Percentiles rank a stretch among this genome's conserved stretches.
phyloP scores from a whole-genome alignment of 495 filamentous ascomycete genomes.

The Penicillium alfredii region DNA sequence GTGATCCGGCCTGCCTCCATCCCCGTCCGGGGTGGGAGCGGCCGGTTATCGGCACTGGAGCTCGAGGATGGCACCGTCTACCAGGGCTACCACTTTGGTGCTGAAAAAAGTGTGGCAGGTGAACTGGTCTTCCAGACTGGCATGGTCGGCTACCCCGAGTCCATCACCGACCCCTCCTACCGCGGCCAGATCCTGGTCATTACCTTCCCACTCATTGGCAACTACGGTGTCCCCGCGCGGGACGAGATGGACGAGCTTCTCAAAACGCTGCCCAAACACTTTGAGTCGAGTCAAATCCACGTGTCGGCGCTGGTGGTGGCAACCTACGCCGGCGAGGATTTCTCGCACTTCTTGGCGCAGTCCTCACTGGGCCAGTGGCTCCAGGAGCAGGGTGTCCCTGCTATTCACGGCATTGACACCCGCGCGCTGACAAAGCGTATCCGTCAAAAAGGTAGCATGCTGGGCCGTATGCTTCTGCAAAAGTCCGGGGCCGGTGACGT shows the following conservation, averaged over 20 bases:
- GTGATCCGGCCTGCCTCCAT: conserved; percentile 48
- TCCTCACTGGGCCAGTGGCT: conserved; percentile 92
- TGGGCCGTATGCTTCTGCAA: conserved; percentile 78
- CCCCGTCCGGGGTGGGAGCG: conserved; percentile 40
- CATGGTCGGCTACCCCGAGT: conserved; percentile 98
- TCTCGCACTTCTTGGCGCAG: conserved; percentile 82
- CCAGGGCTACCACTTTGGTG: conserved; percentile 92
- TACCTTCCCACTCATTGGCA: conserved; percentile 85
- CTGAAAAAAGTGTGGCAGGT: conserved; percentile 82
- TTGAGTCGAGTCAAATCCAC: conserved; percentile 88
- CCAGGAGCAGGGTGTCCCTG: conserved; percentile 91
- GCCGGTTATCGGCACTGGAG: conserved; percentile 70
- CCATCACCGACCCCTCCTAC: conserved; percentile 88
- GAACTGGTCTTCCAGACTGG: conserved; percentile 99
- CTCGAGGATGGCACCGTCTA: conserved; percentile 83
- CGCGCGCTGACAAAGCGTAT: conserved; percentile 90
- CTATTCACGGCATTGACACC: conserved; percentile 94
- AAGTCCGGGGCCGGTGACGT: conserved; percentile 50
- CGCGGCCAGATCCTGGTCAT: conserved; percentile 87
- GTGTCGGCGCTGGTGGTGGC: conserved; percentile 85
- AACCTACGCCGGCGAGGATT: conserved; percentile 88
- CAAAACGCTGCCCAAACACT: conserved; percentile 77
- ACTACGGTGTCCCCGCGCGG: conserved; percentile 90
- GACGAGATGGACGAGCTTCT: conserved; percentile 76
- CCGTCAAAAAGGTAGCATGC: conserved; percentile 90